Evolutionary conservation across 202 grass and related monocot genomes (phyloP), one percentile per base, ranked within the genome.

Genomic region (Zizania palustris): DNA sequence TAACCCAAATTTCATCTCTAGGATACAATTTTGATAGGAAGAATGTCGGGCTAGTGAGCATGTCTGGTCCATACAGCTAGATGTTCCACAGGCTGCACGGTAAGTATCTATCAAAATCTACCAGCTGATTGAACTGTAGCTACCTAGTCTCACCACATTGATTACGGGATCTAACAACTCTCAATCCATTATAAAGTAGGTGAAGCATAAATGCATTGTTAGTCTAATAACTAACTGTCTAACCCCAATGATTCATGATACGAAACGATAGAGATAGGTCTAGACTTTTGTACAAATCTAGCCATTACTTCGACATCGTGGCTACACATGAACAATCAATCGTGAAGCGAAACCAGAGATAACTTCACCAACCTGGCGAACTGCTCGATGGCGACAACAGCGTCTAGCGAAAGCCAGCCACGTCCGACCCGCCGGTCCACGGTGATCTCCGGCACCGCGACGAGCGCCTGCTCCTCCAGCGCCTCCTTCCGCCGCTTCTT

Each of bases 311-410:
- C 22, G 13, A 39, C 57, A 38, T 19, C 38, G 64, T 45, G 71
- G 60, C 11, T 18, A 41, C 54, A 82, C 28, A 10, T 16, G 36
- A 61, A 22, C 21, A 43, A 39, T 13, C 35, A 63, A 78, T 42
- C 0, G 22, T 28, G 63, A 57, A 65, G 35, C 21, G 3, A 68
- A 85, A 56, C 28, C 35, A 8, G 11, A 53, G 28, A 49, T 21
- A 4, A 40, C 11, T 65, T 37, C 28, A 64, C 75, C 46, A 75
- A 98, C 95, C 89, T 95, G 38, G 80, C 87, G 16, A 98, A 98
- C 78, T 94, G 95, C 77, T 98, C 95, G 62, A 98, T 79, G 80
- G 89, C 61, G 60, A 98, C 85, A 22, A 90, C 74, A n/a, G 95
- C 87, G 28, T 89, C 91, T 44, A 88, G 50, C 60, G 95, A 94